These are phyloP conservation scores for Brassica hybrid DNA, from an alignment of 441 rosid species.

Conservation along the genomic window DNA sequence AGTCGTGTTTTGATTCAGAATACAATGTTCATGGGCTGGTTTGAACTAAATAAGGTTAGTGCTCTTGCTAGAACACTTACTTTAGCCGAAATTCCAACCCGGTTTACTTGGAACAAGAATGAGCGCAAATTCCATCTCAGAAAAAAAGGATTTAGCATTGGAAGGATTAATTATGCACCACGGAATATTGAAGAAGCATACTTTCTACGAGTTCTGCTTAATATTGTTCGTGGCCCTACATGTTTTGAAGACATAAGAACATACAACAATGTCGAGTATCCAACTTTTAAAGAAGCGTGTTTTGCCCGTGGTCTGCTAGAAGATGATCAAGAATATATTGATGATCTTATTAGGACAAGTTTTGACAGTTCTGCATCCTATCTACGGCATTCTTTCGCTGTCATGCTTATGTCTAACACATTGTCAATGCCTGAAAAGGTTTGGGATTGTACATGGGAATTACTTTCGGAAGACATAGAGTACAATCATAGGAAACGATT, in stretches of 20 bases:
- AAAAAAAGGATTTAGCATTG: not conserved
- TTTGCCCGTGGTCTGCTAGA: not conserved
- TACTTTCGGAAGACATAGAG: not conserved
- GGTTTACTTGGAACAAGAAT: not conserved
- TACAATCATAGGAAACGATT: not conserved
- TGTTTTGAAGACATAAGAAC: not conserved
- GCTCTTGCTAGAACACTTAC: not conserved
- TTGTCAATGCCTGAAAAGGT: not conserved
- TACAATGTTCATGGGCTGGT: not conserved
- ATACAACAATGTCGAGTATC: not conserved
- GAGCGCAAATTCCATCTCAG: not conserved
- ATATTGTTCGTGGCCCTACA: not conserved
- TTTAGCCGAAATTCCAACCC: not conserved
- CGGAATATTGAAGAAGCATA: not conserved
- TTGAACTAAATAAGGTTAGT: not conserved
- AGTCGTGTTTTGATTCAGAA: not conserved
- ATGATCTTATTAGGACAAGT: not conserved
- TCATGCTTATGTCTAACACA: not conserved
- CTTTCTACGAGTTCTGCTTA: not conserved
- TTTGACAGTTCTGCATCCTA: not conserved
- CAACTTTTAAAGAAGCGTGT: not conserved
- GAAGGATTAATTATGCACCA: not conserved
- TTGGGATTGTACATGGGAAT: not conserved
- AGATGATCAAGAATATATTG: not conserved
- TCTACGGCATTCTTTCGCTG: not conserved